phyloP scores from a whole-genome alignment of 2,329 filamentous ascomycete species.

The Aspergillus terreus region DNA sequence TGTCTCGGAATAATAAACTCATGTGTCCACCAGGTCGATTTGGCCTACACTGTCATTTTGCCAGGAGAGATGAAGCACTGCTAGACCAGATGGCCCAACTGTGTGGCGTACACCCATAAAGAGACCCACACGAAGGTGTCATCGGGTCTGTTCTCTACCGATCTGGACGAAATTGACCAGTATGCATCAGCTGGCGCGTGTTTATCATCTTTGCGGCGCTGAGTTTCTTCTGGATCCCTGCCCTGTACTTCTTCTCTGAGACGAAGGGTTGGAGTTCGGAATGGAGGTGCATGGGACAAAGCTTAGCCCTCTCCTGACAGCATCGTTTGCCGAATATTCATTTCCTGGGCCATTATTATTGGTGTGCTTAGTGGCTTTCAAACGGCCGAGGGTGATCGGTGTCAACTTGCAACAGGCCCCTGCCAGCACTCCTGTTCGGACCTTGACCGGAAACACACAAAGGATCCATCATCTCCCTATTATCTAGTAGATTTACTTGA shows the following conservation, averaged over 20 bases:
- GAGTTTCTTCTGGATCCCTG: not conserved
- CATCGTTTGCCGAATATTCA: not conserved
- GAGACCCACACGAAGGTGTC: no score
- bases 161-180: not conserved
- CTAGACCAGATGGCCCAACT: no score
- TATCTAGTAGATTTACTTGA: no score
- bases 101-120: no score
- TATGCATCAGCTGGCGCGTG: not conserved
- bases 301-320: not conserved
- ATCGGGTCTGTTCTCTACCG: no score
- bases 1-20: no score
- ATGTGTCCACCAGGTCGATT: no score
- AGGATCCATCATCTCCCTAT: no score
- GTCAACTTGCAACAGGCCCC: not conserved
- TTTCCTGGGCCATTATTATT: not conserved
- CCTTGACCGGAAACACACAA: not conserved
- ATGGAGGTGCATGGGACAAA: no score
- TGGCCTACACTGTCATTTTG: no score
- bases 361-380: not conserved
- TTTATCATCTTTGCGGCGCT: not conserved
- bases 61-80: no score
- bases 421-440: not conserved
- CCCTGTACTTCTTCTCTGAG: not conserved
- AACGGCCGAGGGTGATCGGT: not conserved
- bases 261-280: not conserved